Conservation (phyloP, 176 grass and related monocot species). For the Cenchrus americanus region DNA sequence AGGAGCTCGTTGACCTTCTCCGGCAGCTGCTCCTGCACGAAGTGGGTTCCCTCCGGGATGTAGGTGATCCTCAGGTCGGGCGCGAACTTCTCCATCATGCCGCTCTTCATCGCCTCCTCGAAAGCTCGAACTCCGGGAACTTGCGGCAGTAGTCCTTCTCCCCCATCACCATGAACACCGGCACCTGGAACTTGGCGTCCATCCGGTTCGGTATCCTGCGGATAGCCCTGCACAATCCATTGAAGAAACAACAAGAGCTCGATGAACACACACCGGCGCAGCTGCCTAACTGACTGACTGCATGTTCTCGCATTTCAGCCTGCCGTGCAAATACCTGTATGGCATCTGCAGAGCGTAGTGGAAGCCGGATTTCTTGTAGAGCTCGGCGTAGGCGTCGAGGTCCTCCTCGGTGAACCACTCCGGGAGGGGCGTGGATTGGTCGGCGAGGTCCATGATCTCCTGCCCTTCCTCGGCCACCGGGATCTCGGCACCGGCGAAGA, state of each 20-base stretch:
- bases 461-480: conserved; percentile 28
- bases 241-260: not conserved
- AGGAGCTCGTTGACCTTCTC: conserved; percentile 38
- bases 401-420: conserved; percentile 53
- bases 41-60: conserved; percentile 48
- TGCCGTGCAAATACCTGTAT: conserved; percentile 32
- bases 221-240: conserved; percentile 8
- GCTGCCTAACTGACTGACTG: too few relatives aligned
- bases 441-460: conserved; percentile 60
- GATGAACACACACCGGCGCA: not conserved
- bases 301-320: too few relatives aligned
- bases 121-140: conserved; percentile 41
- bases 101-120: conserved; percentile 39
- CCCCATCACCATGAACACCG: conserved; percentile 51
- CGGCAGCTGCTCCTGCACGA: conserved; percentile 49
- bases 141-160: conserved; percentile 56
- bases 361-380: conserved; percentile 32
- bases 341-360: conserved; percentile 61
- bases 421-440: conserved; percentile 51
- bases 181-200: conserved; percentile 52
- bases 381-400: conserved; percentile 40
- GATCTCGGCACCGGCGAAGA: conserved; percentile 54
- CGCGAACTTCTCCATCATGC: conserved; percentile 33
- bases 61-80: conserved; percentile 41
- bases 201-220: not conserved